Evolutionary conservation across 768 basidiomycete genomes (phyloP).

Genomic region (Tricholomella constricta): DNA sequence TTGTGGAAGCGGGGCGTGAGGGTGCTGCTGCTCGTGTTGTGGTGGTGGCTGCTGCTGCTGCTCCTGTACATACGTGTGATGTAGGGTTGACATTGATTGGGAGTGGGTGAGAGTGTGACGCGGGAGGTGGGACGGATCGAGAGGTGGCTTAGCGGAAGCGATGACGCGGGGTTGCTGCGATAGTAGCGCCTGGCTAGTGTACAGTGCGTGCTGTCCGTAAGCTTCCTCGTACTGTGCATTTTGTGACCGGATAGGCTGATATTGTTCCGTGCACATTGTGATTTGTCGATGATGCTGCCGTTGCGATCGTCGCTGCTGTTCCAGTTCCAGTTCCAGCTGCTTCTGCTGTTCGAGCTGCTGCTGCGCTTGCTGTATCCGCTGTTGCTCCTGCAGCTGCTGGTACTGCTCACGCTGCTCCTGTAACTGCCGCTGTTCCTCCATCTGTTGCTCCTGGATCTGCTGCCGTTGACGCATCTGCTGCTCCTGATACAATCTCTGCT

Average conservation of each 20-base stretch:
- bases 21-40: conserved; percentile 10
- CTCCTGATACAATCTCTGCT: conserved; percentile 25
- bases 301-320: neutral
- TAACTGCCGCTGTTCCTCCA: conserved; percentile 20
- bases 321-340: conserved; percentile 11
- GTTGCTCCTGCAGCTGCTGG: conserved; percentile 21
- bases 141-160: neutral
- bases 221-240: conserved; percentile 13
- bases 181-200: neutral
- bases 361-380: conserved; percentile 12
- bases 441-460: conserved; percentile 24
- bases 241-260: conserved; percentile 13
- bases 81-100: conserved; percentile 22
- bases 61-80: conserved; percentile 18
- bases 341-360: conserved; percentile 20
- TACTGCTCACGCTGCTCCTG: conserved; percentile 21
- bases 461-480: conserved; percentile 23
- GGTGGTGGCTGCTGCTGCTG: conserved; percentile 10
- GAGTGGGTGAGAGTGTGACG: conserved; percentile 7
- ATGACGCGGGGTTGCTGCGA: neutral
- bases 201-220: conserved; percentile 9
- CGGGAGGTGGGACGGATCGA: neutral
- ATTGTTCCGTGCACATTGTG: conserved; percentile 2
- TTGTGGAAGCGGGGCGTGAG: conserved; percentile 22
- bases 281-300: conserved; percentile 1